phyloP scores from a whole-genome alignment of 768 basidiomycete genomes.

The Tremella fuciformis region DNA sequence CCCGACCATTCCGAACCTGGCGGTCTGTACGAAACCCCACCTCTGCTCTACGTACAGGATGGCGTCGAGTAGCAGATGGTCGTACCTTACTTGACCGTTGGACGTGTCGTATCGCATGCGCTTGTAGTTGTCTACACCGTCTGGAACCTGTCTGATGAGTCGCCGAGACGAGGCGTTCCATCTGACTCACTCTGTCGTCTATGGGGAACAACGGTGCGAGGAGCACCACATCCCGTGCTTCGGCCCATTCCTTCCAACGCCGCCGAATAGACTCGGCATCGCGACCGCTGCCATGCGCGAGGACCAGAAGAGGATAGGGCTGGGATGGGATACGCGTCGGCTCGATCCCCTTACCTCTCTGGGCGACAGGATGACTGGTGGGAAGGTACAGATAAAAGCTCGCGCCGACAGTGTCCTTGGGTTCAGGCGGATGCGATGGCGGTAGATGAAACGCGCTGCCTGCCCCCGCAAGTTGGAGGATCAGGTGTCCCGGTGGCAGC shows the following conservation, averaged over 20 bases:
- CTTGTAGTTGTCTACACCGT: slow-evolving; percentile 15
- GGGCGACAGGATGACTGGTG: slow-evolving; percentile 1
- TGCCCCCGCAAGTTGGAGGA: slow-evolving; percentile 5
- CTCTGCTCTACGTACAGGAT: slow-evolving; percentile 1
- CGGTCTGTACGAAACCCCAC: slow-evolving; percentile 11
- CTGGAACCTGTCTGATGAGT: neutral
- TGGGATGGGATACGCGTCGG: too few species aligned
- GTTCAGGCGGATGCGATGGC: neutral
- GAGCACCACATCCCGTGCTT: neutral
- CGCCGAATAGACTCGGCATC: slow-evolving; percentile 2
- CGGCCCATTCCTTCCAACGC: slow-evolving; percentile 1
- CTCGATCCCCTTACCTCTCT: neutral
- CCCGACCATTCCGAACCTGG: neutral
- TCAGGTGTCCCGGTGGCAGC: slow-evolving; percentile 10
- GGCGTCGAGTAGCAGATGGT: slow-evolving; percentile 7
- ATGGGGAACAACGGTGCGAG: slow-evolving; percentile 7
- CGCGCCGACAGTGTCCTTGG: neutral
- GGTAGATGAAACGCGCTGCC: neutral
- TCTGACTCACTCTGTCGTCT: slow-evolving; percentile 5
- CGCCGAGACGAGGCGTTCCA: neutral
- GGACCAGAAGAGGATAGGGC: slow-evolving; percentile 4
- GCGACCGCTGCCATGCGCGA: slow-evolving; percentile 11
- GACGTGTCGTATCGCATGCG: neutral
- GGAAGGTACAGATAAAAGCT: slow-evolving; percentile 10
- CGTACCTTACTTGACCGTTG: slow-evolving; percentile 3